A percentile compares a stretch with the other conserved stretches of the same genome.
Conservation (phyloP, 352 stramenopile genomes). For the Pythium plurisporium region DNA sequence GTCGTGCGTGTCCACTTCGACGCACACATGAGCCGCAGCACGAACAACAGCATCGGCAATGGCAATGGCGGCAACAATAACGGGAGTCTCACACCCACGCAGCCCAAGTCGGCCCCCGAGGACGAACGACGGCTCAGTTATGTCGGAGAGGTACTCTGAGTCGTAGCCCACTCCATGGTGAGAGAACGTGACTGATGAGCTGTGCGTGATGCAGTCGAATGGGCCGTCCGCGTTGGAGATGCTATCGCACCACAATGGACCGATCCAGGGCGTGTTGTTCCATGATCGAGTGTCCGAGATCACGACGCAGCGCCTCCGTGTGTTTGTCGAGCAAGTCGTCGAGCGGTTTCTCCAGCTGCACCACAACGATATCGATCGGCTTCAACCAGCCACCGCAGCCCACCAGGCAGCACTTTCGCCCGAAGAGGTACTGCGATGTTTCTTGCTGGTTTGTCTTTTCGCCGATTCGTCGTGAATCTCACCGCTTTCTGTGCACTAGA, state of each 20-base stretch:
- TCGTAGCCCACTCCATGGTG: neutral
- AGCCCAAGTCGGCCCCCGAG: conserved; percentile 10
- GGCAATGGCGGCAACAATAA: conserved; percentile 1
- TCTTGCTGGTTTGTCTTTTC: neutral
- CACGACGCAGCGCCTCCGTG: conserved; percentile 38
- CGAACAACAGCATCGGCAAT: conserved; percentile 14
- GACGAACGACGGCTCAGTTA: conserved; percentile 21
- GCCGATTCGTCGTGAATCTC: neutral
- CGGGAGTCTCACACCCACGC: conserved; percentile 16
- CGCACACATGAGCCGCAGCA: conserved; percentile 14
- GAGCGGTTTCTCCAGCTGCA: conserved; percentile 45
- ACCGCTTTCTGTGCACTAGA: too few relatives aligned
- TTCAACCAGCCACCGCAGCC: conserved; percentile 33
- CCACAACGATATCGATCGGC: conserved; percentile 33
- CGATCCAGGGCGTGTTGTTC: conserved; percentile 69
- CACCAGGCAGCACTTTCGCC: conserved; percentile 31
- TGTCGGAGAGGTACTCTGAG: conserved; percentile 5
- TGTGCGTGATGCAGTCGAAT: neutral
- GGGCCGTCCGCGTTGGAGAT: conserved; percentile 57
- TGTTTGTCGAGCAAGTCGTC: conserved; percentile 55
- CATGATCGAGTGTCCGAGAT: conserved; percentile 57
- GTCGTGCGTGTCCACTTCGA: conserved; percentile 72
- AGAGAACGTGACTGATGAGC: neutral
- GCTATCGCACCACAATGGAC: conserved; percentile 59
- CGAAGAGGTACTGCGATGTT: too few relatives aligned